A percentile compares a stretch with the other conserved stretches of the same genome.
These are phyloP conservation scores for Erodium maritimum DNA, from an alignment of 345 rosid species.

Conservation along the genomic window DNA sequence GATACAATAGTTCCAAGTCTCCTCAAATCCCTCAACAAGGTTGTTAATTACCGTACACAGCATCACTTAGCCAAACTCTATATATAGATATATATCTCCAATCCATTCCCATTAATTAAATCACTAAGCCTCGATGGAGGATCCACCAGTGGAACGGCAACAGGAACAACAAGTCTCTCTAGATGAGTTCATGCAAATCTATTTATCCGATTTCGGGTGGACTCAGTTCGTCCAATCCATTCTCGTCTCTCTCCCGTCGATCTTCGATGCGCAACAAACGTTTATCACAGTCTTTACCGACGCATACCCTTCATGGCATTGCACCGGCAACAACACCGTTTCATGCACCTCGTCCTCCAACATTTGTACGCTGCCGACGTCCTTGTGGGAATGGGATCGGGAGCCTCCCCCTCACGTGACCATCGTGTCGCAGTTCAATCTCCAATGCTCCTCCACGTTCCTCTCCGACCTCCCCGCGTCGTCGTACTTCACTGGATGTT, in stretches of 20 bases:
- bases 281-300: constrained; percentile 54
- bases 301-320: constrained; percentile 43
- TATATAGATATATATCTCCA: too few species aligned
- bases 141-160: not conserved
- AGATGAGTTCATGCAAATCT: constrained; percentile 19
- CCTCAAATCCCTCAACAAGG: too few species aligned
- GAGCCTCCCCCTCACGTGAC: constrained; percentile 23
- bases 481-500: constrained; percentile 47
- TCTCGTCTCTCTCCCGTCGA: constrained; percentile 38
- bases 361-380: constrained; percentile 30
- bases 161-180: not conserved
- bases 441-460: constrained; percentile 35
- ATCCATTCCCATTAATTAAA: too few species aligned
- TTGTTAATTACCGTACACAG: too few species aligned
- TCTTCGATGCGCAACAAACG: constrained; percentile 60
- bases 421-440: constrained; percentile 44
- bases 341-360: constrained; percentile 15
- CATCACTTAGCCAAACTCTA: too few species aligned
- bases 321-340: constrained; percentile 11
- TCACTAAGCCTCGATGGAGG: too few species aligned
- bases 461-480: constrained; percentile 48
- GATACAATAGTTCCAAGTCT: too few species aligned
- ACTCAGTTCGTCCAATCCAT: constrained; percentile 34
- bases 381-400: constrained; percentile 43
- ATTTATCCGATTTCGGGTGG: constrained; percentile 24